Evolutionary conservation across 164 flowering plant genomes (phyloP).

Genomic region (Aristolochia californica): DNA sequence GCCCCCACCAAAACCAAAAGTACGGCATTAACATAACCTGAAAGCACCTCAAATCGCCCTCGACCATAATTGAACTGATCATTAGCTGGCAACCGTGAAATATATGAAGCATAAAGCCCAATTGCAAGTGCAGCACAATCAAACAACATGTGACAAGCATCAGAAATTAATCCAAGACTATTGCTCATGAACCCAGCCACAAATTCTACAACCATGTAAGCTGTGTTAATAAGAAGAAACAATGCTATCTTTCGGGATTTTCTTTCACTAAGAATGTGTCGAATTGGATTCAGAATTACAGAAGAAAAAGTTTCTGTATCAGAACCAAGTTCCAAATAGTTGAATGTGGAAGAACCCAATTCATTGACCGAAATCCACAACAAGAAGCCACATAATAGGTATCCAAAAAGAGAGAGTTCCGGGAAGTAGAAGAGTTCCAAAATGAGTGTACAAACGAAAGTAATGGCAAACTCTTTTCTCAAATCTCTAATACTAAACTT

Average conservation of each 20-base stretch:
- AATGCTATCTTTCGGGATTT: constrained; percentile 91
- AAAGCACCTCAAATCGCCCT: constrained; percentile 94
- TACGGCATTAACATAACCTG: constrained; percentile 97
- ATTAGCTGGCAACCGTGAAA: constrained; percentile 85
- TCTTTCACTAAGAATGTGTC: constrained; percentile 80
- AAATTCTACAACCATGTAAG: constrained; percentile 93
- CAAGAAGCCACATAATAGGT: constrained; percentile 55
- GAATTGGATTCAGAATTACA: constrained; percentile 47
- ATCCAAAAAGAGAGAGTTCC: constrained; percentile 74
- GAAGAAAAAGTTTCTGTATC: constrained; percentile 39
- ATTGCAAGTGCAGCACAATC: constrained; percentile 98
- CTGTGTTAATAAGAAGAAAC: constrained; percentile 78
- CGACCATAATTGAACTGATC: constrained; percentile 82
- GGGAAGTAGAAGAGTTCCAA: constrained; percentile 82
- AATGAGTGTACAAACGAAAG: constrained; percentile 59
- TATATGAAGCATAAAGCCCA: constrained; percentile 91
- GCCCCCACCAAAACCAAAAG: constrained; percentile 86
- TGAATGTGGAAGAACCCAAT: constrained; percentile 29
- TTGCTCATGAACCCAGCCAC: constrained; percentile 94
- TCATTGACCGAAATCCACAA: constrained; percentile 65
- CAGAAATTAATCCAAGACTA: constrained; percentile 98
- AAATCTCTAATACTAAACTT: constrained; percentile 41
- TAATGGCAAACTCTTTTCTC: constrained; percentile 54
- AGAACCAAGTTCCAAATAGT: constrained; percentile 43
- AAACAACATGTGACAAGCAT: constrained; percentile 97